Base-by-base conservation (phyloP, 2,329 filamentous ascomycete species). In the Orbilia blumenaviensis region DNA sequence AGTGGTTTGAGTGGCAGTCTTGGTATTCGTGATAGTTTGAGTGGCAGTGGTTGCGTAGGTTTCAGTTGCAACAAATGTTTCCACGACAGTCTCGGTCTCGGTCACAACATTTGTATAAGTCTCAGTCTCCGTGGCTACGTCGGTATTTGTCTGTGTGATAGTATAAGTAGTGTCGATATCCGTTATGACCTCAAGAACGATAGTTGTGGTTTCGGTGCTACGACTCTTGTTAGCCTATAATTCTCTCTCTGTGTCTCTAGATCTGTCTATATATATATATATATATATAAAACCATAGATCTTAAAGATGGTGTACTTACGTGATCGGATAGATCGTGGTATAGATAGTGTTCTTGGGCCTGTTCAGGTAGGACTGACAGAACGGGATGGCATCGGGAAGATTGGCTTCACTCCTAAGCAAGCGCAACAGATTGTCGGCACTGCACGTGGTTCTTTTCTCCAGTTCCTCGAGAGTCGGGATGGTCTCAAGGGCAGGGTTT, bases 1-100 rank as follows among this genome's bases (percentile, higher is more conserved):
- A n/a, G 42, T 18, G 0, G 66, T 69, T 18, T 52, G 42, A 14
- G 54, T 69, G 8, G 18, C 52, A 21, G 29, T 52, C 4, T 69
- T 16, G 4, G 52, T 69, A 4, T 60, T 34, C 1, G 66, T 69
- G 42, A 69, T 36, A 14, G 66, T 69, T 32, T 36, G 16, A 6
- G 54, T 61, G 29, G 54, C 66, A 7, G 66, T 69, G 10, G 66
- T 69, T 2, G 42, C 18, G 12, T 69, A 69, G 7, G 32, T 61
- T 52, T 69, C 66, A 12, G 66, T 69, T 21, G 54, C 66, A 14
- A 29, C 21, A n/a, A 61, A 16, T 9, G 52, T 50, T 18, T 69
- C 42, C 32, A 61, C 29, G 42, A 61, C 8, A 16, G 66, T 69
- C 6, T 41, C 23, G 0, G 66, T 69, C 54, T 50, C 38, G 12